phyloP scores from a whole-genome alignment of 2,329 filamentous ascomycete species.

The Nannizzia gypsea region DNA sequence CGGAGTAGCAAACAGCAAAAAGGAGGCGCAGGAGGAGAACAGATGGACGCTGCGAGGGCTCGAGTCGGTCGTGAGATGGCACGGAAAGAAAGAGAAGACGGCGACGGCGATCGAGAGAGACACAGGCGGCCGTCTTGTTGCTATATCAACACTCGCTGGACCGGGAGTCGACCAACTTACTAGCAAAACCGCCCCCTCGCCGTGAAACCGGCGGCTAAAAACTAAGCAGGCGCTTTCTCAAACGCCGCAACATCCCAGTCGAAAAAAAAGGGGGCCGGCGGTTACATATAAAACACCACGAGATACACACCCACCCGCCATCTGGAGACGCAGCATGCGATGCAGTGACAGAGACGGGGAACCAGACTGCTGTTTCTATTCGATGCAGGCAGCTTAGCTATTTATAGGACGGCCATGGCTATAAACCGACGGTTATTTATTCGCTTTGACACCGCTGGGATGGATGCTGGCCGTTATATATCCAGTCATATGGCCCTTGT shows the following conservation, averaged over 20 bases:
- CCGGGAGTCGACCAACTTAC: neutral
- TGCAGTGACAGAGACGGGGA: neutral
- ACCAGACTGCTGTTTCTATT: neutral
- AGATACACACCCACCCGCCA: neutral
- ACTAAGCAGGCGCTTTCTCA: constrained; percentile 5
- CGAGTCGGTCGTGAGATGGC: neutral
- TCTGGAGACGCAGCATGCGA: neutral
- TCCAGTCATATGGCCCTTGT: neutral
- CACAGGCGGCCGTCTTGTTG: neutral
- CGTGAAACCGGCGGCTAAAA: constrained; percentile 1
- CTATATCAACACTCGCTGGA: neutral
- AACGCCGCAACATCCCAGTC: neutral
- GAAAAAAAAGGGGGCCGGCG: neutral
- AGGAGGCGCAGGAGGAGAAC: neutral
- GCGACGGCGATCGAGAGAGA: neutral
- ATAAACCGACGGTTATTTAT: too few relatives aligned
- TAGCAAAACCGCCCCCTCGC: neutral
- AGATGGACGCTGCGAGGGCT: neutral
- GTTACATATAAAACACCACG: neutral
- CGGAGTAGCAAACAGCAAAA: neutral
- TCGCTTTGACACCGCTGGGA: too few relatives aligned
- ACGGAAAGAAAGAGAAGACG: neutral
- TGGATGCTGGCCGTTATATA: too few relatives aligned
- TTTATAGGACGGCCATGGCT: neutral
- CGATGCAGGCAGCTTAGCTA: neutral